Evolutionary conservation across 1,139 yeast genomes (phyloP), one percentile per base, ranked within the genome.

Genomic region (Blastobotrys buckinghamii): DNA sequence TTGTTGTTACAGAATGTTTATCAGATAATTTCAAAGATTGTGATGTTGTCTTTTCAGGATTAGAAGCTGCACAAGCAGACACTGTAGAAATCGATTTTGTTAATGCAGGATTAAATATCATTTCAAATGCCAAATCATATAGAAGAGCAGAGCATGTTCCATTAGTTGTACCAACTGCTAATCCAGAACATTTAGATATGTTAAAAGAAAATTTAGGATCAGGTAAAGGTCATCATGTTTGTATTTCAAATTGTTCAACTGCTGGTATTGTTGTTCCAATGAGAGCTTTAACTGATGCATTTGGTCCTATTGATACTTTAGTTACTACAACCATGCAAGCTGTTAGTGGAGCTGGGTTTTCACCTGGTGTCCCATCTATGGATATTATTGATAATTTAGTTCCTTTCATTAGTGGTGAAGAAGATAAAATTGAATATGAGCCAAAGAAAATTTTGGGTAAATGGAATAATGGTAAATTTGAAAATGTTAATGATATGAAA

Each of bases 351-450:
- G 98, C 95, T 26, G 99, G 99, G 1, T 92, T 87, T 69, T 86
- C 96, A 13, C 99, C 99, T 42, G 99, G 99, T 66, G 96, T 90
- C 47, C 81, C 96, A 26, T 94, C 95, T 53, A 90, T 92, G 70
- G 97, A 92, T 65, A 82, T 92, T 48, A 76, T 92, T 62, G 99
- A 92, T 71, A 92, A 92, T 72, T 77, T 92, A 59, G 88, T 92
- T 49, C 99, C 99, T 43, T 90, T 74, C 75, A 92, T 92, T 63
- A 77, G 92, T 54, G 97, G 98, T 45, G 99, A 92, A 71, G 99
- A 92, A 72, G 99, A 94, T 59, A 92, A 92, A 73, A 88, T 92
- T 59, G 98, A 94, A 71, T 89, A 95, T 95, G 99, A 92, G 73
- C 89, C 98, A 48, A 86, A 87, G 67, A 92, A 92, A 74, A 92